Percentiles rank a stretch among this genome's conserved stretches.
Conservation (phyloP, 305 asterid species). For the Fraxinus sp. region DNA sequence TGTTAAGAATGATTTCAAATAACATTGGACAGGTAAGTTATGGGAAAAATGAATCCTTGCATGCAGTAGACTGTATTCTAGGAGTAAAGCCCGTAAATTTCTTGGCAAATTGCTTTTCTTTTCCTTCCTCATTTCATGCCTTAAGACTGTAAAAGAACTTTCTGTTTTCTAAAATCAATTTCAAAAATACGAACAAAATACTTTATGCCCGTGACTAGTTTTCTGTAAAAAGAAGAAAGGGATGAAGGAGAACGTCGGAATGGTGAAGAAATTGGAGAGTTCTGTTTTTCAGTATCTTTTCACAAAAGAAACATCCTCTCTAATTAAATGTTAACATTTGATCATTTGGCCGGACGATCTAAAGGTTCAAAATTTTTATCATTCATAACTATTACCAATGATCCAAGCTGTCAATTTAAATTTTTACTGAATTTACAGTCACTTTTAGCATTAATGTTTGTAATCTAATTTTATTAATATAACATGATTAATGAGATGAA, state of each 20-base stretch:
- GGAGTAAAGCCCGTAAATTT: neutral
- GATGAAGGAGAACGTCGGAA: neutral
- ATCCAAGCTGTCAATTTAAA: neutral
- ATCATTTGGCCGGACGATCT: neutral
- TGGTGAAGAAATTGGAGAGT: neutral
- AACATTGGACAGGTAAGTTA: constrained; percentile 79
- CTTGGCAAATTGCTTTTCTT: neutral
- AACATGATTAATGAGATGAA: neutral
- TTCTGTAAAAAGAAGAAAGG: neutral
- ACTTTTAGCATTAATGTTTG: neutral
- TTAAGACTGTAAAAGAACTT: neutral
- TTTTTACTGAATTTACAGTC: neutral
- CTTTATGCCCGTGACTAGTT: neutral
- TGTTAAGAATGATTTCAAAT: constrained; percentile 89
- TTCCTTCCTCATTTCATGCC: neutral
- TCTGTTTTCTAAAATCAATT: neutral
- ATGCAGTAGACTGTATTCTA: neutral
- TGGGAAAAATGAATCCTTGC: neutral
- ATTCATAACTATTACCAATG: neutral
- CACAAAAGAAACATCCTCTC: neutral
- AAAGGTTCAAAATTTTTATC: neutral
- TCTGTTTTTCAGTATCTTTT: neutral
- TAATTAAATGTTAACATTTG: neutral
- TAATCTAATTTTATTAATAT: neutral
- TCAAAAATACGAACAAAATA: neutral